Base-by-base conservation (phyloP, 2,329 filamentous ascomycete species). In the Aaosphaeria arxii region DNA sequence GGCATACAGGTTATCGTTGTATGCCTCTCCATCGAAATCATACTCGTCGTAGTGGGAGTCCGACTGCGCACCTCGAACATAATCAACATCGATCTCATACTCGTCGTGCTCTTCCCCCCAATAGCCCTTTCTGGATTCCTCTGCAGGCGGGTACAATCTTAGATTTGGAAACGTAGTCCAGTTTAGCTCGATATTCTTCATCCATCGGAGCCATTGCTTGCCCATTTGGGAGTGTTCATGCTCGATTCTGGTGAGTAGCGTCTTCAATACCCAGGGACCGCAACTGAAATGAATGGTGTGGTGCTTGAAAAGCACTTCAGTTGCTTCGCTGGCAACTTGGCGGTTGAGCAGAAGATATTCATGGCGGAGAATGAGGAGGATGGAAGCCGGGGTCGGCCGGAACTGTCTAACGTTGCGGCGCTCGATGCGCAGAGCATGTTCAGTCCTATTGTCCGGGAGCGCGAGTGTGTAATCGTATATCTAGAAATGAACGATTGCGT, bases 101-200 rank as follows among this genome's bases (percentile, higher is more conserved):
- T 42, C 28, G 30, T 47, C 43, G 31, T 52, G 48, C 46, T 63
- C 63, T 52, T 62, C 64, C 47, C 57, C 61, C 56, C 59, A 65
- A 17, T 59, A 55, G 29, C 62, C 54, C 6, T 52, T 48, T n/a
- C 53, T 53, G 2, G 58, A 50, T 40, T 54, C 55, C 13, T 57
- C 44, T 11, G 64, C 56, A 6, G 66, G 67, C 2, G 65, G 66
- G 44, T 69, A 69, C 33, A 54, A 48, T 11, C 53, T 48, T 38
- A 70, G 52, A 35, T 65, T 64, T 1, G 67, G 67, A 36, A 70
- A 64, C 0, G 66, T 70, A 33, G 62, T 54, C 67, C 67, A 70
- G 43, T 69, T 62, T 1, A 69, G 45, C 40, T 67, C 61, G 7
- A 70, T 60, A 9, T 51, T 53, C 45, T 62, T 64, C 11, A 69